Base-by-base conservation (phyloP, 2,329 filamentous ascomycete species). In the Fusarium pilosicola region DNA sequence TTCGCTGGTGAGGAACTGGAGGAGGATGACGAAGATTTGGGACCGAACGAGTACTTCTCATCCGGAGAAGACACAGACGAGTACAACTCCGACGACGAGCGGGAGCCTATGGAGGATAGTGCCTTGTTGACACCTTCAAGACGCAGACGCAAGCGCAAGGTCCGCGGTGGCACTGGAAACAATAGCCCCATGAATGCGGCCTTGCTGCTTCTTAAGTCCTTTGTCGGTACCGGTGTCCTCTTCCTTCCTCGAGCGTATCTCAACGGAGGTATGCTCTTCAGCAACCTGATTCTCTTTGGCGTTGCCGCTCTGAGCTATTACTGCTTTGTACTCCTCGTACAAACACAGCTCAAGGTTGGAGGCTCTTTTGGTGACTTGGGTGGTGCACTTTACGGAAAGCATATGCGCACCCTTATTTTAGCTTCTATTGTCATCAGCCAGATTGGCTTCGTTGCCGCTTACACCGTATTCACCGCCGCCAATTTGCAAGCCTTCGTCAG, bases 301-400 rank as follows among this genome's bases (percentile, higher is more conserved):
- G 94, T 99, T 22, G 95, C 96, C 12, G 86, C 89, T 5, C 86
- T 99, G 67, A 98, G 95, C 81, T 99, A 97, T 84, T 97, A 98
- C 85, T 98, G 95, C 85, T 99, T 99, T 83, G 95, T 99, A 46
- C 88, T 99, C 20, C 89, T 99, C 38, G 95, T 98, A 71, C 92
- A 92, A 68, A 96, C 95, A 5, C 92, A 96, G 39, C 86, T 97
- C 55, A 93, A 90, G 80, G 90, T 98, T 34, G 92, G 95, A 55
- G 95, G 94, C n/a, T 98, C 96, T 2, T 99, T 98, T 84, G 96
- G 96, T 82, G 96, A 98, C 79, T 97, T 99, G 84, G 96, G 97
- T 60, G 95, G 94, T 55, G 91, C 94, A 52, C 88, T 99, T 22
- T 99, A 96, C 81, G 96, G 96, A 71, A 93, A 92, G 74, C 95